Evolutionary conservation across 2,329 filamentous ascomycete species (phyloP), one percentile per base, ranked within the genome.

Genomic region (Pseudogymnoascus sp.): DNA sequence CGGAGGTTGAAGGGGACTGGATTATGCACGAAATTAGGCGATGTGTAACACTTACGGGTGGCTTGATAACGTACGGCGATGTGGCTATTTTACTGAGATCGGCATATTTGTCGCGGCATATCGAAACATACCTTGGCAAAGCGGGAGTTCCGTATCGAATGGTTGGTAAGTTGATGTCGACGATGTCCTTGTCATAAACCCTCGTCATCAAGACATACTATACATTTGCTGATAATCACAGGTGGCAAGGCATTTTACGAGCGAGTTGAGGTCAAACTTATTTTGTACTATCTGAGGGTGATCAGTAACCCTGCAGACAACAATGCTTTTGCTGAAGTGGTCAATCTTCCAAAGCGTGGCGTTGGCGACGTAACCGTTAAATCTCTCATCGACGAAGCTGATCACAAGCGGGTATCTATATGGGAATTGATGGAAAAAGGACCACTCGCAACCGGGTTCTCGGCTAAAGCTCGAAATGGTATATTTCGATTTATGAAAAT

Each of bases 221-320:
- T 56, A 33, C 66, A 61, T 68, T 37, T 42, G 50, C 61, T 67
- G 24, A 69, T 10, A 14, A 38, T 61, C 3, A 5, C 42, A 78
- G 77, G 85, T 38, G 93, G 95, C 1, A 85, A 86, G 66, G 89
- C 90, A 64, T 99, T 99, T 73, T 97, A 96, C 71, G 95, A 99
- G 68, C 86, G 95, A 61, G 83, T 86, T 2, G 93, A 99, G 73
- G 88, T 97, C 72, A 96, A 95, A 74, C 81, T 91, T 6, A 74
- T 97, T 0, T 76, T 97, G 3, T 92, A 97, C 72, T 97, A 99
- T 72, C 79, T 97, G 13, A 85, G 92, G 33, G 88, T 96, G 3
- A 86, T 97, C 33, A 85, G 90, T 70, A 89, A 96, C 66, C 90
- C 92, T 1, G 83, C 90, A 53, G 93, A 96, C 72, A 96, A 93